Percentiles rank a stretch among this genome's conserved stretches.
Evolutionary conservation across 225 moss, liverwort and hornwort species (phyloP).

Genomic region (Ulota crispa): DNA sequence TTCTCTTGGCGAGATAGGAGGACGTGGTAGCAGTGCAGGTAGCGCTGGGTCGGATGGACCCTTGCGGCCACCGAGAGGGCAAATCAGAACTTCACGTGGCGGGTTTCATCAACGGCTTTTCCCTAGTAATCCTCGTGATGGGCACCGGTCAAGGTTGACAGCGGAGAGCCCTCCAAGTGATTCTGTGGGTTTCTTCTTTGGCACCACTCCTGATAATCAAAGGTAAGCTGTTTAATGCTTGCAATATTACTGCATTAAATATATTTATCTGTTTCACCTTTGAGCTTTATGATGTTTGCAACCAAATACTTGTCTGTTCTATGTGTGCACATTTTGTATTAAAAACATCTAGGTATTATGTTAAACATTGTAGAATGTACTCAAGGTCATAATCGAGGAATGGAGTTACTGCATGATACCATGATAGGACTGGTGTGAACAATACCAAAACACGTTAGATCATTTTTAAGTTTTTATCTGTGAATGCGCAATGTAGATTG

Average conservation of each 20-base stretch:
- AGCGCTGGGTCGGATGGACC: slow-evolving; percentile 71
- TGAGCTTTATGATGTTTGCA: background rate
- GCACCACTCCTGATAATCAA: slow-evolving; percentile 85
- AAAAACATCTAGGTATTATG: background rate
- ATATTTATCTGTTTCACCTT: background rate
- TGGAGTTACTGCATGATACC: background rate
- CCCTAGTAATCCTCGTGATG: slow-evolving; percentile 75
- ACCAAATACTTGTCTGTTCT: background rate
- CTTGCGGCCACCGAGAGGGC: slow-evolving; percentile 72
- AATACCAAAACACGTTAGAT: background rate
- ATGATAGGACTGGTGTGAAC: background rate
- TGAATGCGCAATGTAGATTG: background rate
- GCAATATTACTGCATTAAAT: background rate
- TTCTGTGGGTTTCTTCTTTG: slow-evolving; percentile 96
- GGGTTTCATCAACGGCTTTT: slow-evolving; percentile 82
- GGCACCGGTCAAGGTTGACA: slow-evolving; percentile 53
- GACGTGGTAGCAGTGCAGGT: slow-evolving; percentile 66
- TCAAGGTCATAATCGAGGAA: background rate
- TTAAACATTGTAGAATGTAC: background rate
- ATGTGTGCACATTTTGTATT: background rate
- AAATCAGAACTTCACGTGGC: slow-evolving; percentile 34
- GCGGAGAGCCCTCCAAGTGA: slow-evolving; percentile 98
- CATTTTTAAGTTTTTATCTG: background rate
- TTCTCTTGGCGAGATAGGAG: slow-evolving; percentile 56
- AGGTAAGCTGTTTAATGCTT: slow-evolving; percentile 44